These are phyloP conservation scores for Ramularia endophylla DNA, from an alignment of 2,329 filamentous ascomycete genomes.

Conservation along the genomic window DNA sequence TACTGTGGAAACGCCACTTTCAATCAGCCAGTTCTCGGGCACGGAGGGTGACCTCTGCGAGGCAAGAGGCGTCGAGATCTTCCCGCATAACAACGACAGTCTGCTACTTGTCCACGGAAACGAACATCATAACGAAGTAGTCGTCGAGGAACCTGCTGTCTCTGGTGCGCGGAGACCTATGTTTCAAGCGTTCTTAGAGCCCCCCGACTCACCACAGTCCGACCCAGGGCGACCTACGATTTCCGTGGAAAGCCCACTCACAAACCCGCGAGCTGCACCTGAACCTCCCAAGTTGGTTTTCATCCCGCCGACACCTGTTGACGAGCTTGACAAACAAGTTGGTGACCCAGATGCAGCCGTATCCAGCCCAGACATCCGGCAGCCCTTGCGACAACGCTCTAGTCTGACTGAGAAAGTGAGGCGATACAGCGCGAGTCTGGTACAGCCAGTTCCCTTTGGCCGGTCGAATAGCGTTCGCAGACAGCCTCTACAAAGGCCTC, in stretches of 20 bases:
- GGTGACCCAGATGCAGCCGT: slow-evolving; percentile 1
- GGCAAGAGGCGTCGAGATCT: slow-evolving; percentile 55
- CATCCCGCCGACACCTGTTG: slow-evolving; percentile 49
- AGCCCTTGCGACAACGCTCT: slow-evolving; percentile 20
- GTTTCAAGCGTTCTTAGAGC: slow-evolving; percentile 16
- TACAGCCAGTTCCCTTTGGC: slow-evolving; percentile 36
- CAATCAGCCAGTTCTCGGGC: slow-evolving; percentile 22
- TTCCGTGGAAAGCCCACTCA: slow-evolving; percentile 51
- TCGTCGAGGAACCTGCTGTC: slow-evolving; percentile 1
- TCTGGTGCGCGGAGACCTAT: slow-evolving; percentile 5
- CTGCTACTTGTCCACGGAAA: slow-evolving; percentile 57
- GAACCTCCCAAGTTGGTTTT: slow-evolving; percentile 51
- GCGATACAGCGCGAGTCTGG: slow-evolving; percentile 41
- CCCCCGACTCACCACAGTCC: slow-evolving; percentile 5
- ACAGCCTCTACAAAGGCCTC: neutral
- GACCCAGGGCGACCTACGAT: slow-evolving; percentile 12
- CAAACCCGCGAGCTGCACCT: slow-evolving; percentile 53
- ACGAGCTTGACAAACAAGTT: slow-evolving; percentile 41
- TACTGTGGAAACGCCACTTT: slow-evolving; percentile 22
- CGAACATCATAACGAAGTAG: slow-evolving; percentile 1
- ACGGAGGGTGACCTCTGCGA: slow-evolving; percentile 50
- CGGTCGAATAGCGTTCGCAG: slow-evolving; percentile 19
- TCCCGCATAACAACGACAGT: slow-evolving; percentile 58
- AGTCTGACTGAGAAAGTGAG: slow-evolving; percentile 40
- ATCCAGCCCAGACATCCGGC: neutral